Conservation (phyloP, 257 asterid species). For the Solanum pennellii region DNA sequence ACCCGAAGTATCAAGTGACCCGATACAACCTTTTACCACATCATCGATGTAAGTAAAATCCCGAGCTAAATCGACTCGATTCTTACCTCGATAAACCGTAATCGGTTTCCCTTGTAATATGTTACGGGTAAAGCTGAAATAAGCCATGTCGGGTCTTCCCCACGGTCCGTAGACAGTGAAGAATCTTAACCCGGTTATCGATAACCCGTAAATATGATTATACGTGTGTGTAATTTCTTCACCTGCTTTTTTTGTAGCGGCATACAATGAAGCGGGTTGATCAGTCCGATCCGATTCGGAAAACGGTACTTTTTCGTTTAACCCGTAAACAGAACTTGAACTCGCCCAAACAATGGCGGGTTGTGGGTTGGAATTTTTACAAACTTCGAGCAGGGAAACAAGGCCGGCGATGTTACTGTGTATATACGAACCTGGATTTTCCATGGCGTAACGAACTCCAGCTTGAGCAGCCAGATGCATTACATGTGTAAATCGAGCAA, state of each 20-base stretch:
- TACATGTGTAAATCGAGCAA: conserved; percentile 47
- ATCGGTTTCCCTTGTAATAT: conserved; percentile 59
- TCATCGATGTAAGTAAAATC: conserved; percentile 81
- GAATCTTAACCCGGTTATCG: conserved; percentile 65
- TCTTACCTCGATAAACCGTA: conserved; percentile 59
- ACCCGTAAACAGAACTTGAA: conserved; percentile 80
- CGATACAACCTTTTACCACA: conserved; percentile 66
- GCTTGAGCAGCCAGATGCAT: conserved; percentile 92
- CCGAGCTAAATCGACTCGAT: conserved; percentile 63
- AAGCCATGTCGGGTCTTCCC: conserved; percentile 90
- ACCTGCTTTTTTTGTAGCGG: conserved; percentile 74
- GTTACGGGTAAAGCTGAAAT: conserved; percentile 51
- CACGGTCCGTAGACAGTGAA: conserved; percentile 83
- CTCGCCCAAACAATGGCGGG: conserved; percentile 80
- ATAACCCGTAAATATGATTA: conserved; percentile 64
- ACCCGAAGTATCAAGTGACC: conserved; percentile 54
- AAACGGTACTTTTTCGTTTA: conserved; percentile 52
- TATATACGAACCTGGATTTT: conserved; percentile 58
- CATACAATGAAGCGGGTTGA: conserved; percentile 67
- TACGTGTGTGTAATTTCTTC: conserved; percentile 65
- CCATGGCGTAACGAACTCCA: conserved; percentile 73
- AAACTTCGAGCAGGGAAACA: conserved; percentile 59
- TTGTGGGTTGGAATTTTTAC: conserved; percentile 41
- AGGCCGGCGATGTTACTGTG: conserved; percentile 74
- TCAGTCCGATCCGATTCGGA: conserved; percentile 75